A percentile compares a stretch with the other conserved stretches of the same genome.
These are phyloP conservation scores for Tremella yokohamensis DNA, from an alignment of 768 basidiomycete species.

Conservation along the genomic window DNA sequence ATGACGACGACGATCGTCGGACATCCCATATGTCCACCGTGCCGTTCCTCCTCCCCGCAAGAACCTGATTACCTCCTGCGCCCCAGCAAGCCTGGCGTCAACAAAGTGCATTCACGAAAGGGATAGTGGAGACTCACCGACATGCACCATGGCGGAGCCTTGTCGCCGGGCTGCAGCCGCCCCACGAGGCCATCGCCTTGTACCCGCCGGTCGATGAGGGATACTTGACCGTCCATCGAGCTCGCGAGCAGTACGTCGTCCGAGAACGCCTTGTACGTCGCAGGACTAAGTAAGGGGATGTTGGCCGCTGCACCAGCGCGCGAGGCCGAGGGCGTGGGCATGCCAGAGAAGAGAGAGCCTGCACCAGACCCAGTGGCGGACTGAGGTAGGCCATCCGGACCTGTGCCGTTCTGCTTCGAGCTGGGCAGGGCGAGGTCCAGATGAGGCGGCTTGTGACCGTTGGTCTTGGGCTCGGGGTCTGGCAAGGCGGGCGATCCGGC, in stretches of 20 bases:
- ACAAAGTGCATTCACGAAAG: slow-evolving; percentile 6
- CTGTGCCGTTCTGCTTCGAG: not conserved
- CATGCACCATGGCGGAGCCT: slow-evolving; percentile 92
- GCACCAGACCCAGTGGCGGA: not conserved
- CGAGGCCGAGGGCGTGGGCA: slow-evolving; percentile 2
- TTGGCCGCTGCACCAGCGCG: slow-evolving; percentile 23
- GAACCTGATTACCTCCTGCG: slow-evolving; percentile 76
- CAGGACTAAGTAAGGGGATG: slow-evolving; percentile 58
- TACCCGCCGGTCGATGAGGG: slow-evolving; percentile 83
- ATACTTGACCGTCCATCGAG: slow-evolving; percentile 84
- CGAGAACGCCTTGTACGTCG: slow-evolving; percentile 65
- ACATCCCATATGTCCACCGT: slow-evolving; percentile 93
- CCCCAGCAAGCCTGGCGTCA: slow-evolving; percentile 84
- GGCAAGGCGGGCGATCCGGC: slow-evolving; percentile 21
- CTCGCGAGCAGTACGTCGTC: slow-evolving; percentile 81
- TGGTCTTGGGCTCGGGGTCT: slow-evolving; percentile 22
- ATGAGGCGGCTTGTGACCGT: slow-evolving; percentile 1
- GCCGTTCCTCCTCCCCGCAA: slow-evolving; percentile 84
- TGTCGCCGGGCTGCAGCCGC: slow-evolving; percentile 81
- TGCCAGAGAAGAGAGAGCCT: slow-evolving; percentile 16
- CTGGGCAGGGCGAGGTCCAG: too few species aligned
- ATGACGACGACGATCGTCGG: slow-evolving; percentile 59
- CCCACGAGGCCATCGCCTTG: slow-evolving; percentile 64
- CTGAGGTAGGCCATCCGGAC: not conserved
- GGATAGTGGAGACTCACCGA: slow-evolving; percentile 60